Percentiles rank a stretch among this genome's conserved stretches.
Evolutionary conservation across 805 yeast genomes (phyloP).

Genomic region (Barnettozyma wickerhamii): DNA sequence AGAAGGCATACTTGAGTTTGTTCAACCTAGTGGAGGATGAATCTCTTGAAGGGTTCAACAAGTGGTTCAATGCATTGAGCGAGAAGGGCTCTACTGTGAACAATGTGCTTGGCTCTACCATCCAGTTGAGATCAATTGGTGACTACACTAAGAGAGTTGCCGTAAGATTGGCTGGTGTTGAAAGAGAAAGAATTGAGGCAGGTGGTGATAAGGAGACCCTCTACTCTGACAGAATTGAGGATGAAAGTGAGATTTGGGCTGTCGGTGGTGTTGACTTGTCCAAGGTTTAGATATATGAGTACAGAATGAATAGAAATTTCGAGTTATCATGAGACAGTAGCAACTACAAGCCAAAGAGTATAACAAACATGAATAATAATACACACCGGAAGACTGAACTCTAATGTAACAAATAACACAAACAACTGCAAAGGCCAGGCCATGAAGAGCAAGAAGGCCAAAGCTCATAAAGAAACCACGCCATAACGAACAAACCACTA

Average conservation of each 20-base stretch:
- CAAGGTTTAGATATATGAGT: slow-evolving; percentile 19
- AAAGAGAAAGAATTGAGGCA: slow-evolving; percentile 80
- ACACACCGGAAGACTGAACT: background rate
- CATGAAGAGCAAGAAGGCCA: background rate
- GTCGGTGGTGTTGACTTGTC: slow-evolving; percentile 63
- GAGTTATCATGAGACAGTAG: no score
- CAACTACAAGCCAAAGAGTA: no score
- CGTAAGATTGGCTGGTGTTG: slow-evolving; percentile 77
- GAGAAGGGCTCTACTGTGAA: slow-evolving; percentile 33
- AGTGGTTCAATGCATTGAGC: slow-evolving; percentile 54
- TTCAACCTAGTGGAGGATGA: slow-evolving; percentile 71
- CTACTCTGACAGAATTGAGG: slow-evolving; percentile 82
- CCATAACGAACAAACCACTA: no score
- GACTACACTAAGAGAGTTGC: slow-evolving; percentile 93
- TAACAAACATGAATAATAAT: background rate
- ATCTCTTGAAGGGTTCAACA: slow-evolving; percentile 45
- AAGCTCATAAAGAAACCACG: background rate
- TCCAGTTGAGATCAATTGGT: slow-evolving; percentile 69
- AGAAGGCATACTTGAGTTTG: slow-evolving; percentile 74
- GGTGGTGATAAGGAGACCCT: slow-evolving; percentile 89
- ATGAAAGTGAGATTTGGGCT: slow-evolving; percentile 84
- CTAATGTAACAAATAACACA: background rate
- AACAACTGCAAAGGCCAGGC: background rate
- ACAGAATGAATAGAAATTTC: no score
- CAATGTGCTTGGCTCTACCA: slow-evolving; percentile 40